A percentile compares a stretch with the other conserved stretches of the same genome.
Conservation (phyloP, 176 grass and related monocot species). For the bread wheat (Triticum aestivum) region IWGSC_CS_RefSeq_v2.1 NC_057810.1:453018895-453019394, state of each 20-base stretch:
- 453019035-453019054: not conserved
- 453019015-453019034: not conserved
- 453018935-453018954: too few relatives aligned
- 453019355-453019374: not conserved
- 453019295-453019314: not conserved
- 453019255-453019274: conserved; percentile 95
- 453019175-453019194: conserved; percentile 83
- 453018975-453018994: not conserved
- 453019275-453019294: not conserved
- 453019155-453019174: conserved; percentile 99
- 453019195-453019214: conserved; percentile 90
- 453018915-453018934: too few relatives aligned
- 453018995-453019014: not conserved
- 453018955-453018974: not conserved
- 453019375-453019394: not conserved
- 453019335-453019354: not conserved
- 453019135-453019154: conserved; percentile 57
- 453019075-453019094: not conserved
- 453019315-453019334: too few relatives aligned
- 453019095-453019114: not conserved
- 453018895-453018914: too few relatives aligned
- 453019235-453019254: conserved; percentile 86
- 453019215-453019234: conserved; percentile 88
- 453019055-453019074: not conserved
- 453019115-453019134: not conserved